phyloP scores from a whole-genome alignment of 345 rosid species.

The Garcia nutans region DNA sequence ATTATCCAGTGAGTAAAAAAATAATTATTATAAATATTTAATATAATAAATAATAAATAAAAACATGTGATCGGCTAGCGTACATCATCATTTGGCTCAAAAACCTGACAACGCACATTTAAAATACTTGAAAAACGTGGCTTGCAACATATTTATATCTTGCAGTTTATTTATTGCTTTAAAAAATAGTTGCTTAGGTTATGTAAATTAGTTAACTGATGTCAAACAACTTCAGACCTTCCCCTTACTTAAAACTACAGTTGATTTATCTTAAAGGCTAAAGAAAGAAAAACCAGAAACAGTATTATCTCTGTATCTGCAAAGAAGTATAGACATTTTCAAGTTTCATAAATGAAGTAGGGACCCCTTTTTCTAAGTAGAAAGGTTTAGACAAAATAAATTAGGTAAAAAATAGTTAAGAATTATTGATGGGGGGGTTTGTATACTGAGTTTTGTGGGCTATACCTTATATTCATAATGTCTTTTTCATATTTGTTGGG shows the following conservation, averaged over 20 bases:
- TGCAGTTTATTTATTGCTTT: background rate
- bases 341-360: background rate
- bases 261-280: background rate
- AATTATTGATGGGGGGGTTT: background rate
- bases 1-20: too few relatives aligned
- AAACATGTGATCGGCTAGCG: too few relatives aligned
- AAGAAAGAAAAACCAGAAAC: background rate
- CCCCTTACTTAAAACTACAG: background rate
- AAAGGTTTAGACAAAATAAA: conserved; percentile 3
- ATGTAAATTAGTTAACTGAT: background rate
- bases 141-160: background rate
- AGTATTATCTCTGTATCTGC: too few relatives aligned
- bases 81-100: too few relatives aligned
- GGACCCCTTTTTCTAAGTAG: background rate
- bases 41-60: too few relatives aligned
- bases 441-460: too few relatives aligned
- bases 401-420: conserved; percentile 6
- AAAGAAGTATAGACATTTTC: too few relatives aligned
- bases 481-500: background rate
- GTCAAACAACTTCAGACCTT: background rate
- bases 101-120: too few relatives aligned
- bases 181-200: too few relatives aligned
- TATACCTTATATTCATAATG: background rate
- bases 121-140: too few relatives aligned
- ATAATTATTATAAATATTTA: too few relatives aligned